Evolutionary conservation across 805 yeast genomes (phyloP), one percentile per base, ranked within the genome.

Genomic region (Zygoascus flipseniorum): DNA sequence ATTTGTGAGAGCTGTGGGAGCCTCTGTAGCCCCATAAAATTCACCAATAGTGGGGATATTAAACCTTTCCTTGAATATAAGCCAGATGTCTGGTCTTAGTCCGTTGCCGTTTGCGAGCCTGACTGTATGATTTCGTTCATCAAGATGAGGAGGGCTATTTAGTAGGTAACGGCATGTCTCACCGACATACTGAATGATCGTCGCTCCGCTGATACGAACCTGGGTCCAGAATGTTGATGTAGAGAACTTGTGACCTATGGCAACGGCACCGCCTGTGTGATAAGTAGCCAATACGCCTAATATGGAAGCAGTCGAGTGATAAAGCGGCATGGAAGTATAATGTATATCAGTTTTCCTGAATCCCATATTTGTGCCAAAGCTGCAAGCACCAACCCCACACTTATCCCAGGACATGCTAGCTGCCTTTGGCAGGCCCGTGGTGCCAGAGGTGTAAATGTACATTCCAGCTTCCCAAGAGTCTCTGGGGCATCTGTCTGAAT

Each of bases 381-480:
- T 65, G 1, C 76, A 69, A 1, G 88, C 72, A 1, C 95, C 96
- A 72, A 85, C 73, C 47, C 76, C 78, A 6, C 86, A 78, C 68
- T 89, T 90, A 62, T 89, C 77, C 97, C 97, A 89, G 4, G 93
- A 83, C 82, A 90, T 83, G 53, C 86, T 85, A 1, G 96, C 97
- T 5, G 97, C 86, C 68, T 90, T 90, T 14, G 98, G 97, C 56
- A 90, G 71, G 0, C 97, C 97, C 0, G 97, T 88, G 6, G 97
- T 92, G 42, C 98, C 98, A 0, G 96, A 86, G 0, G 98, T 90
- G 68, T 84, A 90, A 50, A 90, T 87, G 59, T 87, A 76, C 58
- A 83, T 77, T 19, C 86, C 83, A 3, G 92, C 78, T 52, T 80
- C 78, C 64, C 83, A 85, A 11, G 73, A 68, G 50, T 81, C 81